Conservation (phyloP, 2,329 filamentous ascomycete species). For the Calycina herbarum region DNA sequence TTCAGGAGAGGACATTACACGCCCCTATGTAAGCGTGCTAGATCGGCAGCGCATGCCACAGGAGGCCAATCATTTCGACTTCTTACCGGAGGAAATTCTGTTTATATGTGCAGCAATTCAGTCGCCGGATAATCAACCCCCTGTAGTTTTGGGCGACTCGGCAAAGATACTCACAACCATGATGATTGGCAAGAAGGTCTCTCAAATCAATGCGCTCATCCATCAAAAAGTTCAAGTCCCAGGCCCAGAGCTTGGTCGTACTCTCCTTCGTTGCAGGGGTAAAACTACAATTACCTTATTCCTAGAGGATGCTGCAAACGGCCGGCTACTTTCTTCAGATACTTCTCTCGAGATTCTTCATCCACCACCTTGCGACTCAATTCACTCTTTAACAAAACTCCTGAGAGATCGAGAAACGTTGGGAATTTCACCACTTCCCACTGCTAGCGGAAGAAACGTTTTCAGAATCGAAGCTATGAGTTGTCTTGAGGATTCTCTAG, state of each 20-base stretch:
- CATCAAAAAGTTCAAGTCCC: constrained; percentile 12
- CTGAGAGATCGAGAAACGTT: constrained; percentile 31
- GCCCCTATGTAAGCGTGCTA: neutral
- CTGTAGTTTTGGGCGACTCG: neutral
- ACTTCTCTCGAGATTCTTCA: neutral
- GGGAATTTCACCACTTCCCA: constrained; percentile 24
- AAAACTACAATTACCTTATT: constrained; percentile 23
- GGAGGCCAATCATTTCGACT: constrained; percentile 21
- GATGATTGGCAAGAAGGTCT: constrained; percentile 10
- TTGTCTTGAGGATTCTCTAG: constrained; percentile 51
- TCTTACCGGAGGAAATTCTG: constrained; percentile 22
- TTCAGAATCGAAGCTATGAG: constrained; percentile 26
- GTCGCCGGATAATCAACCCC: neutral
- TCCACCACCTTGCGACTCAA: neutral
- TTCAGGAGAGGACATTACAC: neutral
- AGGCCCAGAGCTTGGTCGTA: constrained; percentile 45
- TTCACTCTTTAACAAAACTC: constrained; percentile 17
- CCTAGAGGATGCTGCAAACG: constrained; percentile 22
- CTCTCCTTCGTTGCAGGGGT: constrained; percentile 57
- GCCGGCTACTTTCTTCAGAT: neutral
- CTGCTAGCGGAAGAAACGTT: constrained; percentile 22
- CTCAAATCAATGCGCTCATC: constrained; percentile 6
- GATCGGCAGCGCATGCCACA: neutral
- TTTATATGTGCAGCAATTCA: constrained; percentile 9
- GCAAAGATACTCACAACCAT: constrained; percentile 6